Evolutionary conservation across 371 early-diverging fungal species (phyloP), one percentile per base, ranked within the genome.

Genomic region (Mucor circinelloides): DNA sequence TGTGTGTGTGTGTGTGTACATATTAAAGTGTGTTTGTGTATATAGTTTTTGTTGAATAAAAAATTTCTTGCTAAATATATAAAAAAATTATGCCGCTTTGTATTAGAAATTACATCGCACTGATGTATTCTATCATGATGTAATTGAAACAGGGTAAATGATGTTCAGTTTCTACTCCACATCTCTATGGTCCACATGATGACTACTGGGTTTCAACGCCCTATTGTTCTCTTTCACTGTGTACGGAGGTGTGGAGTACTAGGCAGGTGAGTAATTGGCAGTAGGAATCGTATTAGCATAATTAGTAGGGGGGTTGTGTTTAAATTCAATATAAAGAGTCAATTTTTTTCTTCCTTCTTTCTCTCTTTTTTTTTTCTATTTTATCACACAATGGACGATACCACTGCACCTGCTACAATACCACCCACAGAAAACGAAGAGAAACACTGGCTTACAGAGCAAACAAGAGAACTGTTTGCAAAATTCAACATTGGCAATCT

Each of bases 401-500:
- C 19, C 5, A 52, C 34, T 19, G 8, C 25, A 8, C 21, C 21
- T 28, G 21, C 21, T 6, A 32, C 54, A 40, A 36, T 28, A 40
- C 25, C 19, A 31, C 54, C 10, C 38, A 42, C 13, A 52, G 30
- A 6, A 13, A 27, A 40, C 3, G n/a, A 63, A 15, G 40, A 44
- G 9, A 12, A 42, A 8, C 8, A 44, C 19, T 61, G 61, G 61
- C 21, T 61, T n/a, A 61, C 25, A 25, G 28, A 19, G 23, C 74
- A 69, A 58, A 62, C 44, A 17, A 63, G 66, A 52, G 76, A 77
- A 31, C 10, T 78, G 3, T 46, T 79, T 50, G 58, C 70, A 32
- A 82, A 80, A 68, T 82, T 80, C 75, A 82, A 82, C 55, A 69
- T 83, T 25, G 63, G 74, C 63, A 83, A 83, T 60, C 57, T 83